Conservation (phyloP, 805 yeast genomes). For the Candida silvatica region DNA sequence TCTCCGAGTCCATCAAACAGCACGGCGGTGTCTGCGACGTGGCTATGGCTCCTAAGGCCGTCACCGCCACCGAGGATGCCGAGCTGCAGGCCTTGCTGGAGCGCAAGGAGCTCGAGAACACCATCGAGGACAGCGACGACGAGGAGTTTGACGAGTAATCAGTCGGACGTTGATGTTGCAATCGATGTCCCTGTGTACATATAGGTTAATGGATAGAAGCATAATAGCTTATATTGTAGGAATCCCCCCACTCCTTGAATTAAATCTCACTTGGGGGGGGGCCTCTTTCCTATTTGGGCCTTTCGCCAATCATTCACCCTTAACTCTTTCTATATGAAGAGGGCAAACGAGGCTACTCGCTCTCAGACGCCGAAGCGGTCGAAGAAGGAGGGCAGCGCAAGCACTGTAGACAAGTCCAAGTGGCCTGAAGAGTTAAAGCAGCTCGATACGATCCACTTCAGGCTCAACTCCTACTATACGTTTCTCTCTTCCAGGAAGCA, state of each 20-base stretch:
- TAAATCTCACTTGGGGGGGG: no score
- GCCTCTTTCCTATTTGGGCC: no score
- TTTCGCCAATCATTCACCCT: no score
- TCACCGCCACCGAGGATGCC: constrained; percentile 96
- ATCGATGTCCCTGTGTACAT: no score
- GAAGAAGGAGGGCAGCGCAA: no score
- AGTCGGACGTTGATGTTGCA: no score
- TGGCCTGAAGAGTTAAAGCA: constrained; percentile 29
- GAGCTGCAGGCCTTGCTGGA: constrained; percentile 94
- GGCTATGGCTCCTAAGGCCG: constrained; percentile 98
- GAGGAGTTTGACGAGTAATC: constrained; percentile 12
- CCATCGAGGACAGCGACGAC: constrained; percentile 73
- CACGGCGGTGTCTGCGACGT: constrained; percentile 84
- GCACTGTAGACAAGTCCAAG: constrained; percentile 1
- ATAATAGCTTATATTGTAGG: no score
- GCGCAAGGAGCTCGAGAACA: constrained; percentile 82
- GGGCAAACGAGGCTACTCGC: no score
- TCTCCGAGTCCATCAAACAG: constrained; percentile 58
- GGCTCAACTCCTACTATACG: constrained; percentile 52
- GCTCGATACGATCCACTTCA: constrained; percentile 38
- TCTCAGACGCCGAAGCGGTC: no score
- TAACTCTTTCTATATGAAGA: no score
- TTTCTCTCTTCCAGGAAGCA: constrained; percentile 55
- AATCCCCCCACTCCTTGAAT: no score
- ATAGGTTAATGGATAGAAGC: no score